Evolutionary conservation across 1,284 basidiomycete genomes (phyloP).

Genomic region (Cryptococcus wingfieldii): DNA sequence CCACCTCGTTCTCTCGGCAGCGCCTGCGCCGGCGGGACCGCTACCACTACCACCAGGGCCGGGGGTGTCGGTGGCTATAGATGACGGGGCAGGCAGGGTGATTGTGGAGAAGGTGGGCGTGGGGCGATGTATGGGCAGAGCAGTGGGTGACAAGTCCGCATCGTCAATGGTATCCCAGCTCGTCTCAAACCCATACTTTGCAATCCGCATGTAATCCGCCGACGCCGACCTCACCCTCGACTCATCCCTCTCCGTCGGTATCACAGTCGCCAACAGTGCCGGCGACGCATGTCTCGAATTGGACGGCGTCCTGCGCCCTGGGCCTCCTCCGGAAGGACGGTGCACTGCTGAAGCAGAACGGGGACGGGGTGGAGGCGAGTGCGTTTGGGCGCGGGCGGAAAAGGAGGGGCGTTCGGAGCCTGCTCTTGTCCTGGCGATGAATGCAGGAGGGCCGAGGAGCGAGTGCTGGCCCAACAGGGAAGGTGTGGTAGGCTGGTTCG

Average conservation of each 20-base stretch:
- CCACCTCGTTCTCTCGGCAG: constrained; percentile 1
- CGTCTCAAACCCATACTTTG: constrained; percentile 21
- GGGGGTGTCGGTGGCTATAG: no score
- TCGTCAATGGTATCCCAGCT: constrained; percentile 8
- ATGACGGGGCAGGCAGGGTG: no score
- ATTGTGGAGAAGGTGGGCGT: no score
- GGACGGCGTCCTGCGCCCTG: not conserved
- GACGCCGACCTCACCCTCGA: constrained; percentile 13
- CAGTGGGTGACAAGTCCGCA: not conserved
- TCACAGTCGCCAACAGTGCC: constrained; percentile 4
- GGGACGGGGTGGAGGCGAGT: constrained; percentile 7
- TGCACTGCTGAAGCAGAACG: constrained; percentile 6
- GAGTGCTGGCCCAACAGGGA: constrained; percentile 1
- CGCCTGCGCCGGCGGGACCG: not conserved
- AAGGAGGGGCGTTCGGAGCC: constrained; percentile 10
- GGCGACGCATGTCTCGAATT: constrained; percentile 4
- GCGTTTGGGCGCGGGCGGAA: constrained; percentile 1
- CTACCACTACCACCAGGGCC: not conserved
- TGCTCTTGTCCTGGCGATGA: constrained; percentile 10
- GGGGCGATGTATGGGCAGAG: no score
- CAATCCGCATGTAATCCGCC: constrained; percentile 40
- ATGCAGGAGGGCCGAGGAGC: constrained; percentile 9
- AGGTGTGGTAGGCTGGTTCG: not conserved
- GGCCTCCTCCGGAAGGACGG: not conserved
- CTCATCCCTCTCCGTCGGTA: not conserved